Evolutionary conservation across 208 protist species (phyloP).

Genomic region (Tetramitus jugosus): DNA sequence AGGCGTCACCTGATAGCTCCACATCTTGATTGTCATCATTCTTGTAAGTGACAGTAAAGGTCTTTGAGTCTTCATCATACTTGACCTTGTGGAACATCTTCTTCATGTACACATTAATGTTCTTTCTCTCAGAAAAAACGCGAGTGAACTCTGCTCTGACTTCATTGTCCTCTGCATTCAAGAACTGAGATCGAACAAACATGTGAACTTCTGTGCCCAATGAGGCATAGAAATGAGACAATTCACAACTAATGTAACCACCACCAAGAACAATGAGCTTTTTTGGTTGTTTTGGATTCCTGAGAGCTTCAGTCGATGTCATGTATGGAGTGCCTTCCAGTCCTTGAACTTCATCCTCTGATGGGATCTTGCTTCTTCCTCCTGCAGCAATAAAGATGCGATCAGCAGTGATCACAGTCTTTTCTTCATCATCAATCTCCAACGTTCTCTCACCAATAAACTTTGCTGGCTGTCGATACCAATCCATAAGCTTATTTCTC

Average conservation of each 20-base stretch:
- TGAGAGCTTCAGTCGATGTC: constrained; percentile 33
- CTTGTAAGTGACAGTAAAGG: neutral
- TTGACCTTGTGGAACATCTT: neutral
- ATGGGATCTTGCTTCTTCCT: constrained; percentile 16
- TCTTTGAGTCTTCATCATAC: constrained; percentile 1
- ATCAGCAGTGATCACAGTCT: constrained; percentile 27
- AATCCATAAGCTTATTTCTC: constrained; percentile 20
- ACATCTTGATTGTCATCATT: neutral
- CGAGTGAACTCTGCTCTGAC: constrained; percentile 26
- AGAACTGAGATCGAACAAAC: constrained; percentile 20
- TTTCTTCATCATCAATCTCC: neutral
- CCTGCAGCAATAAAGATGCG: constrained; percentile 32
- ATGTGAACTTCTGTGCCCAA: constrained; percentile 24
- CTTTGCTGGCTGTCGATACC: constrained; percentile 7
- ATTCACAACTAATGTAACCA: constrained; percentile 34
- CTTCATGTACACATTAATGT: neutral
- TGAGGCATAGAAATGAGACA: constrained; percentile 29
- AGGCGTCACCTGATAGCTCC: neutral
- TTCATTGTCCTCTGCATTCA: constrained; percentile 16
- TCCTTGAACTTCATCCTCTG: constrained; percentile 27
- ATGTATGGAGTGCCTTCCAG: constrained; percentile 33
- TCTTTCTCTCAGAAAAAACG: constrained; percentile 25
- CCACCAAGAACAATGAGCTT: constrained; percentile 27
- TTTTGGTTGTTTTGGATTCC: constrained; percentile 24
- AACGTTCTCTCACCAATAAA: constrained; percentile 32